Evolutionary conservation across 176 grass and related monocot genomes (phyloP).

Genomic region (Cenchrus americanus): DNA sequence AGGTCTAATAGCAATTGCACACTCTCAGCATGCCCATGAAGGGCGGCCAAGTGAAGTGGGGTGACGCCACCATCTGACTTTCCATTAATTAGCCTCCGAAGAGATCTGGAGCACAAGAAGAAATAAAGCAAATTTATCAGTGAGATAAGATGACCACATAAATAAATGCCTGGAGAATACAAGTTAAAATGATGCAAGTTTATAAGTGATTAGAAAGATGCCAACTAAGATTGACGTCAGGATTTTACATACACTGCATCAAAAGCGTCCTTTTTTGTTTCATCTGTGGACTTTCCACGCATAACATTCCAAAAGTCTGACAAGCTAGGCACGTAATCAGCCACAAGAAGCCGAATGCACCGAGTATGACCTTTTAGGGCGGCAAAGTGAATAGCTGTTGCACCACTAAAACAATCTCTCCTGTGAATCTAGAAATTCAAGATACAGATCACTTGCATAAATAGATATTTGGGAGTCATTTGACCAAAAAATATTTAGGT

Average conservation of each 20-base stretch:
- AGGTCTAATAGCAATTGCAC: conserved; percentile 86
- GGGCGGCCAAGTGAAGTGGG: conserved; percentile 84
- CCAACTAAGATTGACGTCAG: conserved; percentile 43
- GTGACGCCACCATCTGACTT: conserved; percentile 93
- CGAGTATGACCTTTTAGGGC: conserved; percentile 83
- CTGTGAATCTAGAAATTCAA: conserved; percentile 76
- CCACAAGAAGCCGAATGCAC: conserved; percentile 83
- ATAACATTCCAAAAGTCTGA: conserved; percentile 81
- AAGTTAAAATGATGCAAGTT: conserved; percentile 39
- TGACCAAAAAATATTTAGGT: conserved; percentile 17
- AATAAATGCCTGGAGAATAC: neutral
- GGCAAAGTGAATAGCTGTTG: conserved; percentile 92
- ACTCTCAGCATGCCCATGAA: conserved; percentile 86
- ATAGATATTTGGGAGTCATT: neutral
- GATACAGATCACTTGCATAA: conserved; percentile 42
- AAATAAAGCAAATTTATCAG: conserved; percentile 46
- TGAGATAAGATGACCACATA: conserved; percentile 25
- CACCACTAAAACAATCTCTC: conserved; percentile 86
- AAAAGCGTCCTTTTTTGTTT: conserved; percentile 54
- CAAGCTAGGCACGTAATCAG: conserved; percentile 86
- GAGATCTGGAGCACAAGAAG: conserved; percentile 52
- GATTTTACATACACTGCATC: conserved; percentile 77
- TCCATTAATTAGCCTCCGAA: conserved; percentile 70
- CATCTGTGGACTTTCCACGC: conserved; percentile 50
- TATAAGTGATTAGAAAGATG: conserved; percentile 38